Evolutionary conservation across 305 asterid genomes (phyloP).

Genomic region (Solanum hybrid): DNA sequence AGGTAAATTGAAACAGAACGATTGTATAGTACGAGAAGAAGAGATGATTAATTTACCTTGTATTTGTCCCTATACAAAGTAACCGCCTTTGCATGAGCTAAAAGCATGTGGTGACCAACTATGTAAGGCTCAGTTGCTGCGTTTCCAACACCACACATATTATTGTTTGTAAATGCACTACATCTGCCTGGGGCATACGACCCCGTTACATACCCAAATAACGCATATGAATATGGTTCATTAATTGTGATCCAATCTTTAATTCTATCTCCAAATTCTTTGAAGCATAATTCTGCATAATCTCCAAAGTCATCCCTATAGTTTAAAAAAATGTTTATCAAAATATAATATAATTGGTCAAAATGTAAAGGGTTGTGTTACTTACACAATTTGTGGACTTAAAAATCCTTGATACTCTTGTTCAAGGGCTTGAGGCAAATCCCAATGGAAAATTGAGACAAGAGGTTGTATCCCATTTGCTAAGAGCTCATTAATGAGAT

Average conservation of each 20-base stretch:
- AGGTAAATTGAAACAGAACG: too few species aligned
- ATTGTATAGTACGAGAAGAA: neutral
- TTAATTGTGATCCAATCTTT: neutral
- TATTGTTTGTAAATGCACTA: neutral
- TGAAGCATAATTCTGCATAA: constrained; percentile 1
- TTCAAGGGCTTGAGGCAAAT: constrained; percentile 9
- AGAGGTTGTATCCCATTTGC: constrained; percentile 15
- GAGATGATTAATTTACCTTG: neutral
- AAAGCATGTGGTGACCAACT: neutral
- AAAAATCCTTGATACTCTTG: constrained; percentile 6
- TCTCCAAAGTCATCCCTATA: neutral
- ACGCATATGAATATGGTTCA: neutral
- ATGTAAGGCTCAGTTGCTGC: constrained; percentile 6
- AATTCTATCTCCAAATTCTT: constrained; percentile 11
- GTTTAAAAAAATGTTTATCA: neutral
- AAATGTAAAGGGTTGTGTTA: neutral
- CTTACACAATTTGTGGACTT: constrained; percentile 1
- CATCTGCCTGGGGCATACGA: neutral
- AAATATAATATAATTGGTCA: neutral
- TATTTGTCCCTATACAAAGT: neutral
- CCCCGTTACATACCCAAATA: neutral
- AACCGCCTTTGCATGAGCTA: neutral
- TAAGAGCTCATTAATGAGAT: constrained; percentile 18
- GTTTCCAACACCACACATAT: neutral
- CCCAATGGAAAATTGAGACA: constrained; percentile 15